Base-by-base conservation (phyloP, 148 eudicot species). In the Fallopia convolvulus region DNA sequence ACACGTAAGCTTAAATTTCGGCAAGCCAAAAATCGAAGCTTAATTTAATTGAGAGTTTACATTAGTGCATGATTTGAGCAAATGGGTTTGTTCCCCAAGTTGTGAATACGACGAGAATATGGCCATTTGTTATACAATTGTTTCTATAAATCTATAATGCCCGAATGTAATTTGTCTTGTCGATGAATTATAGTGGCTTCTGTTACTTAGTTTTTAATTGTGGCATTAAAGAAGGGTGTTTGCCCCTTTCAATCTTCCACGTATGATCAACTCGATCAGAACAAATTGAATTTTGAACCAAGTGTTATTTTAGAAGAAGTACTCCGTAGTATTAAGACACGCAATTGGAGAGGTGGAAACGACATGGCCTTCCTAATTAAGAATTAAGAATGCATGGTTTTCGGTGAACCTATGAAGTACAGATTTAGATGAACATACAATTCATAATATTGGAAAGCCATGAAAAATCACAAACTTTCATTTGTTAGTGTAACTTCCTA, bases 51-150 rank as follows among this genome's bases (percentile, higher is more conserved):
- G 10, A 36, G 44, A 68, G 20, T 30, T 30, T 65, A 65, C n/a
- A 65, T 65, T 65, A 65, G 40, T 33, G 72, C 72, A 68, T 15
- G 42, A 68, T 68, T 68, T 14, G 72, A 17, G 72, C 72, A 68
- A 68, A 68, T 68, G 72, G 72, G 72, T 18, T 3, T 68, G 72
- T 68, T 46, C 36, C 72, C 46, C 36, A 14, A 32, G n/a, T 13
- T 65, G 71, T 68, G 42, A 68, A 68, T 15, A 68, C 72, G 44
- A 68, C 72, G 44, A 68, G 6, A 6, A 68, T 10, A 30, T 65
- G 41, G 8, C 18, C 17, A 65, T 68, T 33, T 68, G 10, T 15
- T 68, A 33, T 68, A 33, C 14, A 33, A 15, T 65, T 9, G 11
- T 65, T 65, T 65, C 17, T 30, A 65, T 63, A 12, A 2, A n/a